A percentile compares a stretch with the other conserved stretches of the same genome.
Conservation (phyloP, 139 green algal species). For the Diplosphaera chodatii region DNA sequence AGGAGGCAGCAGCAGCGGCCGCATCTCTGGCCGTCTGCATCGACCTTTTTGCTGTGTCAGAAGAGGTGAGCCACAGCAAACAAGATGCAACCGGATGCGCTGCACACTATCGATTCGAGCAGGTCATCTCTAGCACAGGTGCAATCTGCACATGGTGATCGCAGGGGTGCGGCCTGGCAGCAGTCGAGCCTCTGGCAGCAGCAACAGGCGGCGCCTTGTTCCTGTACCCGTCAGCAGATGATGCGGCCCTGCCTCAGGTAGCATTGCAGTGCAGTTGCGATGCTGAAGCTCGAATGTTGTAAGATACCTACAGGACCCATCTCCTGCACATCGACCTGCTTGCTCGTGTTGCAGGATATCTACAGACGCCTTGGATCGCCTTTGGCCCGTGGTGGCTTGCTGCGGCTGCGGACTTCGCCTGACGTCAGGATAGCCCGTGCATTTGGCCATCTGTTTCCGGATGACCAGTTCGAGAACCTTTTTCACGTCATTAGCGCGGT, state of each 20-base stretch:
- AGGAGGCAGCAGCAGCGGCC: constrained; percentile 58
- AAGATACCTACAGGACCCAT: too few relatives aligned
- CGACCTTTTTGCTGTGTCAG: constrained; percentile 69
- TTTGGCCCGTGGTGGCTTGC: constrained; percentile 47
- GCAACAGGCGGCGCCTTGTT: constrained; percentile 65
- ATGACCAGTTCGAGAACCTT: constrained; percentile 60
- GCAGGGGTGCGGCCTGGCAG: constrained; percentile 27
- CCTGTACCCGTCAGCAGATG: constrained; percentile 55
- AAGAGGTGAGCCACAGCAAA: constrained; percentile 5
- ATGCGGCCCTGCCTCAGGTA: constrained; percentile 58
- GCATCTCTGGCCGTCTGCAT: constrained; percentile 66
- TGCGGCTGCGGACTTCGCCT: constrained; percentile 68
- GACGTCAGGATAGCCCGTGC: constrained; percentile 49
- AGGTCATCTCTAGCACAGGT: too few relatives aligned
- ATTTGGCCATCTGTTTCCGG: constrained; percentile 63
- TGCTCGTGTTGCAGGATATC: constrained; percentile 82
- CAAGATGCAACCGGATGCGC: too few relatives aligned
- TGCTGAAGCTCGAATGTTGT: too few relatives aligned
- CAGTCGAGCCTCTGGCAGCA: constrained; percentile 44
- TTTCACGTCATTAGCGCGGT: constrained; percentile 59
- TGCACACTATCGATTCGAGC: too few relatives aligned
- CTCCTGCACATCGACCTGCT: too few relatives aligned
- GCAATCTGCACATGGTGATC: not conserved
- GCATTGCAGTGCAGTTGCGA: too few relatives aligned
- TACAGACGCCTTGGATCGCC: constrained; percentile 64